Conservation (phyloP, 805 yeast genomes). For the Brettanomyces naardenensis region DNA sequence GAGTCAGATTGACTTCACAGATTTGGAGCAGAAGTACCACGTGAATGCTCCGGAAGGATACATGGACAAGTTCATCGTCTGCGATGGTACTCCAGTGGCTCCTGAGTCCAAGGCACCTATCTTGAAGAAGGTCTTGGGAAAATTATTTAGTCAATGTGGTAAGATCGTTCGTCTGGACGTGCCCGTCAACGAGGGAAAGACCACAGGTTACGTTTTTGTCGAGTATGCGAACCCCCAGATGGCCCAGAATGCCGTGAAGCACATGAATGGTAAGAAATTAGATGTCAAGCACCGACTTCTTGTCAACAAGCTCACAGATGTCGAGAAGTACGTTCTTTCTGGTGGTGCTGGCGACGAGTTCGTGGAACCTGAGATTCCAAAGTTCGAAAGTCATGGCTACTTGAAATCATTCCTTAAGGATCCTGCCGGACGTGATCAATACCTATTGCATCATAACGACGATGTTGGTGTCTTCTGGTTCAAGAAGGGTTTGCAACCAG, state of each 20-base stretch:
- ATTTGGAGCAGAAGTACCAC: slow-evolving; percentile 69
- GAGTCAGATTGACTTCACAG: slow-evolving; percentile 69
- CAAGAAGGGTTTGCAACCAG: slow-evolving; percentile 60
- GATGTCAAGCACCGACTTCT: slow-evolving; percentile 88
- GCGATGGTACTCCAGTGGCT: slow-evolving; percentile 94
- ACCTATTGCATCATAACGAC: slow-evolving; percentile 70
- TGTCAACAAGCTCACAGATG: slow-evolving; percentile 75
- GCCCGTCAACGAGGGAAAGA: slow-evolving; percentile 73
- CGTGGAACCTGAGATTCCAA: slow-evolving; percentile 64
- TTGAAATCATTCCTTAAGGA: slow-evolving; percentile 90
- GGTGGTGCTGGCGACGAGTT: slow-evolving; percentile 57
- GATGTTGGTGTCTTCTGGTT: slow-evolving; percentile 84
- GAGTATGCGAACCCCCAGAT: slow-evolving; percentile 62
- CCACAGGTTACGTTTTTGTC: slow-evolving; percentile 81
- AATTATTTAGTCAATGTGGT: slow-evolving; percentile 73
- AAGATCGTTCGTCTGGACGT: slow-evolving; percentile 71
- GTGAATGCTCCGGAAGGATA: slow-evolving; percentile 50
- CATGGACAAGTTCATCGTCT: slow-evolving; percentile 71
- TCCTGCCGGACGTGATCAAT: slow-evolving; percentile 83
- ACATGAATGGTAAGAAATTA: slow-evolving; percentile 80
- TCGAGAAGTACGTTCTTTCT: slow-evolving; percentile 67
- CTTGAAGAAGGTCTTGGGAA: slow-evolving; percentile 75
- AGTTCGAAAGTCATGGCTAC: slow-evolving; percentile 70
- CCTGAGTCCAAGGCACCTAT: slow-evolving; percentile 83
- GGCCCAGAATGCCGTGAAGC: slow-evolving; percentile 74